Conservation (phyloP, 2,329 filamentous ascomycete species). For the Stagonosporopsis rhizophila region DNA sequence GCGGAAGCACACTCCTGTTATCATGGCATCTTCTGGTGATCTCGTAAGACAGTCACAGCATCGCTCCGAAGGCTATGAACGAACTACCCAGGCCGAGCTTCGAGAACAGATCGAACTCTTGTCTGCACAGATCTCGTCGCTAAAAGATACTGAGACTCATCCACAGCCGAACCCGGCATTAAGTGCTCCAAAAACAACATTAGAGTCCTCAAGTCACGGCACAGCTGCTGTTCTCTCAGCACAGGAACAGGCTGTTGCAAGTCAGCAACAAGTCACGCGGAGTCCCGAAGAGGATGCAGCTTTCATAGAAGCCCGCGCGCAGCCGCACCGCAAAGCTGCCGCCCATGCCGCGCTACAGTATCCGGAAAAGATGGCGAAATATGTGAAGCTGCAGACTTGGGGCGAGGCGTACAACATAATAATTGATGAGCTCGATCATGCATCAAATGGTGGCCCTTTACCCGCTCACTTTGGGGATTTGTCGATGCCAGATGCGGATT, state of each 20-base stretch:
- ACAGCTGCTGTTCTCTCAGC: not conserved
- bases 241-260: not conserved
- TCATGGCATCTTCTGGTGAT: not conserved
- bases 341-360: not conserved
- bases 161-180: not conserved
- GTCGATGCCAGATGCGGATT: not conserved
- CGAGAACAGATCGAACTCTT: not conserved
- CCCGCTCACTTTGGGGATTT: not conserved
- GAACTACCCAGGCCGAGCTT: not conserved
- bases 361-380: not conserved
- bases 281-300: not conserved
- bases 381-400: not conserved
- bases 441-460: not conserved
- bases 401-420: not conserved
- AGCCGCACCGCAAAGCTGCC: not conserved
- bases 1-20: not conserved
- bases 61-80: not conserved
- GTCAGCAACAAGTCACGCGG: not conserved
- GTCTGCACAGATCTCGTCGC: not conserved
- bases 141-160: not conserved
- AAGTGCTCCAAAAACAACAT: not conserved
- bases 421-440: not conserved
- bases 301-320: not conserved
- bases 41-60: not conserved
- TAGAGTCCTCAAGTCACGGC: not conserved